Evolutionary conservation across 495 filamentous ascomycete species (phyloP).

Genomic region (Penicillium simplicissimum): DNA sequence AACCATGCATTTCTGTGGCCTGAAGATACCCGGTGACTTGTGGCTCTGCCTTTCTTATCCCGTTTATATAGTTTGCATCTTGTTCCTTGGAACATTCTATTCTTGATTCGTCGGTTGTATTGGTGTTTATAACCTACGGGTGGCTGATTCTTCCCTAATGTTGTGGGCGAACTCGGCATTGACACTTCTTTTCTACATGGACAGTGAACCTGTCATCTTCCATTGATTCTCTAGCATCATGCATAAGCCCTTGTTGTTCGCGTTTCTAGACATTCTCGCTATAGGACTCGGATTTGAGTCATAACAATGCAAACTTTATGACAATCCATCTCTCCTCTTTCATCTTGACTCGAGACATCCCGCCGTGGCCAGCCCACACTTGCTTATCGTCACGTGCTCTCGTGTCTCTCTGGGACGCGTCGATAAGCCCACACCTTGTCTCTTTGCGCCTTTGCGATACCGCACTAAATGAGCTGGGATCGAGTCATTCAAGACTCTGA

Average conservation of each 20-base stretch:
- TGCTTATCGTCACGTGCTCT: slow-evolving; percentile 40
- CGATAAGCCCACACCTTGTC: slow-evolving; percentile 19
- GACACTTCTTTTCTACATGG: slow-evolving; percentile 2
- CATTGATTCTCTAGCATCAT: slow-evolving; percentile 16
- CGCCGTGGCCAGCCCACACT: not conserved
- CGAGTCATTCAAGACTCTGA: slow-evolving; percentile 55
- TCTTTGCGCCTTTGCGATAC: slow-evolving; percentile 5
- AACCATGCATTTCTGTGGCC: slow-evolving; percentile 22
- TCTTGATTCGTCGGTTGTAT: slow-evolving; percentile 5
- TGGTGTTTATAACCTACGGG: slow-evolving; percentile 10
- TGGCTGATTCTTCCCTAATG: slow-evolving; percentile 1
- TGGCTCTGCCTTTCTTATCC: slow-evolving; percentile 21
- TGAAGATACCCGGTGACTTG: slow-evolving; percentile 34
- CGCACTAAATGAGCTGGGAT: slow-evolving; percentile 32
- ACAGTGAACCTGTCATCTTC: slow-evolving; percentile 4
- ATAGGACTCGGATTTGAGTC: slow-evolving; percentile 1
- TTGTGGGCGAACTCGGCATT: slow-evolving; percentile 16
- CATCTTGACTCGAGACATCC: not conserved
- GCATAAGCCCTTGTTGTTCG: slow-evolving; percentile 25
- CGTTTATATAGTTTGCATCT: slow-evolving; percentile 23
- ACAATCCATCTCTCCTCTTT: not conserved
- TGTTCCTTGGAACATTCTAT: slow-evolving; percentile 3
- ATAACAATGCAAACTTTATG: not conserved
- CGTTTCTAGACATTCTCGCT: slow-evolving; percentile 16
- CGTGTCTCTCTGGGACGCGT: slow-evolving; percentile 35